Evolutionary conservation across 1,284 basidiomycete species (phyloP).

Genomic region (Ceratobasidium sp.): DNA sequence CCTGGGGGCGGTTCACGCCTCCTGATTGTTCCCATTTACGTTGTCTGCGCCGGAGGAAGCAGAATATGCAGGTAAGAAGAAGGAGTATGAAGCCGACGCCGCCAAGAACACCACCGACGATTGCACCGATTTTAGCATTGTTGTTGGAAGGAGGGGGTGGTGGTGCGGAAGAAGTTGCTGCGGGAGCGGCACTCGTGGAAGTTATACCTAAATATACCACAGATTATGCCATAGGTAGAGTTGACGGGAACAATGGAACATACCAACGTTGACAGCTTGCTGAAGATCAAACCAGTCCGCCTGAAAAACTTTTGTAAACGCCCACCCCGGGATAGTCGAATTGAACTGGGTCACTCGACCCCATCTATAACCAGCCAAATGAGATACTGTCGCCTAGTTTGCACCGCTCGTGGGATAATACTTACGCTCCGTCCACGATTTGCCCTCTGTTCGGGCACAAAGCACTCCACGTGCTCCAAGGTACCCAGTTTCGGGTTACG

Average conservation of each 20-base stretch:
- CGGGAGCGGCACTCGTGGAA: constrained; percentile 19
- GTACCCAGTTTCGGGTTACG: constrained; percentile 38
- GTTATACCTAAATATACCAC: constrained; percentile 8
- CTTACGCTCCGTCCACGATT: constrained; percentile 39
- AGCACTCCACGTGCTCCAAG: constrained; percentile 39
- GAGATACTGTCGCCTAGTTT: neutral
- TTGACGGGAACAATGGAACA: neutral
- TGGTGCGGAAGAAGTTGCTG: constrained; percentile 11
- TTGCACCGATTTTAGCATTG: constrained; percentile 5
- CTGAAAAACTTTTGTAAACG: constrained; percentile 32
- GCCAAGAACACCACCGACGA: constrained; percentile 33
- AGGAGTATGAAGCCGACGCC: constrained; percentile 23
- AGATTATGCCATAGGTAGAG: neutral
- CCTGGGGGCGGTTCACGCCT: constrained; percentile 26
- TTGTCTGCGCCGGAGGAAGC: constrained; percentile 38
- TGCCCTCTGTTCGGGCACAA: constrained; percentile 14
- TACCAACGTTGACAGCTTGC: constrained; percentile 38
- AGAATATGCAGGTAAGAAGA: constrained; percentile 23
- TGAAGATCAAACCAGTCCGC: constrained; percentile 36
- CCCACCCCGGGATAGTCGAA: constrained; percentile 40
- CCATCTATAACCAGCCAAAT: constrained; percentile 12
- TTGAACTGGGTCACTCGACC: constrained; percentile 8
- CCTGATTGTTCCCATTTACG: constrained; percentile 33
- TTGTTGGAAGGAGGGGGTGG: neutral
- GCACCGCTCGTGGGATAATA: neutral